phyloP scores from a whole-genome alignment of 2,329 filamentous ascomycete genomes.

The Xylariaceae sp. region DNA sequence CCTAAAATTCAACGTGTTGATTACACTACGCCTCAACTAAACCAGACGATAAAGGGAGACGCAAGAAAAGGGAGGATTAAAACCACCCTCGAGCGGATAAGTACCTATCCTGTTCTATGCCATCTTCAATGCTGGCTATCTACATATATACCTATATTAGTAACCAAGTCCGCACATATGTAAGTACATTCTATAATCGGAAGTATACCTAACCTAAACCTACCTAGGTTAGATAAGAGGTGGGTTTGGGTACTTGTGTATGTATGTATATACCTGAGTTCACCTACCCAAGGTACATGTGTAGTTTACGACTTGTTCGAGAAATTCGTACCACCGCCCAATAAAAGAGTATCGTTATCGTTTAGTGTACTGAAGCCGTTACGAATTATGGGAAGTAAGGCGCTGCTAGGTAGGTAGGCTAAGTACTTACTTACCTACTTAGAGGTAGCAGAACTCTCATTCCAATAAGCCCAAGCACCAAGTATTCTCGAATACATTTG shows the following conservation, averaged over 20 bases:
- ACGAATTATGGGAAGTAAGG: background rate
- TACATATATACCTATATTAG: slow-evolving; percentile 2
- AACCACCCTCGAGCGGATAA: background rate
- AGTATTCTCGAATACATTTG: background rate
- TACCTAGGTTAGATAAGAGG: too few species aligned
- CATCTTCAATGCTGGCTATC: background rate
- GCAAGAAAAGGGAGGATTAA: background rate
- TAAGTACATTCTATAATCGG: too few species aligned
- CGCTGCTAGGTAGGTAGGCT: too few species aligned
- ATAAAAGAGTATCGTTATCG: slow-evolving; percentile 5
- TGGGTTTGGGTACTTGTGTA: too few species aligned
- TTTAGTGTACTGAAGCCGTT: background rate
- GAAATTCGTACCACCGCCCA: slow-evolving; percentile 23
- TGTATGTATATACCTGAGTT: background rate
- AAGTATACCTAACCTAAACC: too few species aligned
- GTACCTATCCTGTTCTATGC: background rate
- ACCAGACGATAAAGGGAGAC: too few species aligned
- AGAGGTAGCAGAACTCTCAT: too few species aligned
- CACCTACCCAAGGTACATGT: background rate
- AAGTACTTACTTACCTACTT: too few species aligned
- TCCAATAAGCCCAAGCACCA: too few species aligned
- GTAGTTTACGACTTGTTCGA: background rate
- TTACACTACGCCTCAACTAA: too few species aligned
- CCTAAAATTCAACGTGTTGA: too few species aligned
- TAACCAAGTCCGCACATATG: too few species aligned